Evolutionary conservation across 805 yeast species (phyloP).

Genomic region (Schwanniomyces occidentalis): DNA sequence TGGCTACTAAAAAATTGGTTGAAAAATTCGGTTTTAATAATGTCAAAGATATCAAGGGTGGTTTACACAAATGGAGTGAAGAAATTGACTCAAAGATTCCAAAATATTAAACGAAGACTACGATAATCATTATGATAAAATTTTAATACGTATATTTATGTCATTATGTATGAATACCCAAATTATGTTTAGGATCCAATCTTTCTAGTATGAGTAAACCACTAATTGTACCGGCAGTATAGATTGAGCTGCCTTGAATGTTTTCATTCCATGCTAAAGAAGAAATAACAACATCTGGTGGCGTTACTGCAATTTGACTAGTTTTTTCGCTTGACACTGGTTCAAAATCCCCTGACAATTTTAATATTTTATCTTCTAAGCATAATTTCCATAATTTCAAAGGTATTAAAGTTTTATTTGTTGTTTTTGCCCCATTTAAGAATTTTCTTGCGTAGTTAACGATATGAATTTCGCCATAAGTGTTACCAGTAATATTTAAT

Average conservation of each 20-base stretch:
- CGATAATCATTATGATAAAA: too few species aligned
- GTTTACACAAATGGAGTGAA: conserved; percentile 67
- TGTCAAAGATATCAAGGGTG: conserved; percentile 76
- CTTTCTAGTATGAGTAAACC: conserved; percentile 53
- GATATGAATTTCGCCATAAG: conserved; percentile 37
- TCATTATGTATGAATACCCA: not conserved
- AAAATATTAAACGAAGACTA: conserved; percentile 43
- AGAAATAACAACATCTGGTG: conserved; percentile 52
- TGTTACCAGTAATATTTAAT: conserved; percentile 30
- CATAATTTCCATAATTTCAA: conserved; percentile 35
- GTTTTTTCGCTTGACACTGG: conserved; percentile 30
- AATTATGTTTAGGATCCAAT: conserved; percentile 23
- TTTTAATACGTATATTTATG: conserved; percentile 1
- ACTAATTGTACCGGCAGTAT: conserved; percentile 51
- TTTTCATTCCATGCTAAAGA: conserved; percentile 61
- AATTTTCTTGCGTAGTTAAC: conserved; percentile 40
- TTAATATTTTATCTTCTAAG: conserved; percentile 14
- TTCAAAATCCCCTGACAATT: conserved; percentile 28
- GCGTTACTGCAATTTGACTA: conserved; percentile 37
- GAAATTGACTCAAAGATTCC: conserved; percentile 63
- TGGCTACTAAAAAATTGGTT: conserved; percentile 61
- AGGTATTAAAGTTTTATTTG: conserved; percentile 41
- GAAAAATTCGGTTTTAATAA: conserved; percentile 48
- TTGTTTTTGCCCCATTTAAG: conserved; percentile 31
- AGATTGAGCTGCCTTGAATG: conserved; percentile 41